Base-by-base conservation (phyloP, 2,329 filamentous ascomycete genomes). In the Fusarium musae region DNA sequence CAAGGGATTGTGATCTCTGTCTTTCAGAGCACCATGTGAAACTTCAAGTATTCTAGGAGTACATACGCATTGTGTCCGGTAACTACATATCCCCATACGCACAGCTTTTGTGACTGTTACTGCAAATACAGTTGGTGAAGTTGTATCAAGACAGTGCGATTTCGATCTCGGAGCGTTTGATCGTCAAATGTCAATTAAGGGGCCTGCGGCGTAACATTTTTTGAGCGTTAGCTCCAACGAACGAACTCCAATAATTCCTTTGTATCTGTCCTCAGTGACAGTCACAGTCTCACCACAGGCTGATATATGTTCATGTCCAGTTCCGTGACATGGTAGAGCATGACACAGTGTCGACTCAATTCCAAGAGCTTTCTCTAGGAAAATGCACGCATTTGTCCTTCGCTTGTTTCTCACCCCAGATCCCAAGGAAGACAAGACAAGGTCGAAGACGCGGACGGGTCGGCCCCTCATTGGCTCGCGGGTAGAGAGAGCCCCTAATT, bases 391-490 rank as follows among this genome's bases (percentile, higher is more conserved):
- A 64, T 60, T 64, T 73, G 66, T 75, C 66, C 40, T 34, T 78
- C 65, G 69, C 72, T 67, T 73, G 60, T 63, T 60, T 60, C 63
- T 70, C 64, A 57, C 63, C 66, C 65, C 71, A 54, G 71, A 72
- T 73, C 70, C 70, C 59, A 69, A 59, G 49, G 37, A 72, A 62
- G 59, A 59, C 68, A 59, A 50, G 70, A 72, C 64, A 74, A 60
- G 65, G 68, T 59, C 65, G 63, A 69, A 74, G 74, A 73, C 37
- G 72, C 63, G 75, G 72, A 77, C 67, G 75, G 76, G 75, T 78
- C 76, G 75, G 71, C 71, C 75, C 73, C 76, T 78, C 65, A 78
- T 78, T 78, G 76, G 76, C 52, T 65, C 59, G 65, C 63, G 72
- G 73, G 63, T 49, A 39, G 26, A 75, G 65, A 74, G 65, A 76